These are phyloP conservation scores for Aspergillus novoparasiticus DNA, from an alignment of 2,329 filamentous ascomycete species.

Conservation along the genomic window DNA sequence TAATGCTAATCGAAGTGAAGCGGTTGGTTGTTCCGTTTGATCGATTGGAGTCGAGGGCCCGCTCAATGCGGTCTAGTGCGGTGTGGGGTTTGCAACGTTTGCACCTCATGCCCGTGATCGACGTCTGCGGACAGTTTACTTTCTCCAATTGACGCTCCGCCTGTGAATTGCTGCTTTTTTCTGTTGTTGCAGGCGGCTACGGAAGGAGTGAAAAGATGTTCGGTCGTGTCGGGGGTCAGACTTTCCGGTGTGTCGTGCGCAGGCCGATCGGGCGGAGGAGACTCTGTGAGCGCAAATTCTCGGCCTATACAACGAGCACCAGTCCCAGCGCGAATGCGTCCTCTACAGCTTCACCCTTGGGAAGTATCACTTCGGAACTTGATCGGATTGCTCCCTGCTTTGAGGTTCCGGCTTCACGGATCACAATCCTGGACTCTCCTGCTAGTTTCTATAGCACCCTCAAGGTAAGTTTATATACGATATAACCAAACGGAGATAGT, in stretches of 20 bases:
- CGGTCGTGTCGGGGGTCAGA: conserved; percentile 41
- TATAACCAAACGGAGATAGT: neutral
- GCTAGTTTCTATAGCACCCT: conserved; percentile 88
- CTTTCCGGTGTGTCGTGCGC: conserved; percentile 37
- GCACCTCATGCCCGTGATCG: conserved; percentile 18
- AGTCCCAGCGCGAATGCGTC: conserved; percentile 28
- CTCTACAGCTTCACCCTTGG: conserved; percentile 52
- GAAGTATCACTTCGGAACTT: conserved; percentile 69
- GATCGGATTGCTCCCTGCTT: conserved; percentile 91
- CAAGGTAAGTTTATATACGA: conserved; percentile 62
- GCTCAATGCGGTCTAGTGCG: conserved; percentile 29
- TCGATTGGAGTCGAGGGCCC: conserved; percentile 22
- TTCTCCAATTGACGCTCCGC: neutral
- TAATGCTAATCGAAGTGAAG: conserved; percentile 17
- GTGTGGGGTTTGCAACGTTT: conserved; percentile 39
- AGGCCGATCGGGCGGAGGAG: conserved; percentile 34
- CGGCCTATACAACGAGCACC: conserved; percentile 29
- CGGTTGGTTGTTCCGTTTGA: conserved; percentile 20
- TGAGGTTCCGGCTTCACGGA: conserved; percentile 76
- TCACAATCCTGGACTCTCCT: conserved; percentile 77
- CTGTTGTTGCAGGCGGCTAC: neutral
- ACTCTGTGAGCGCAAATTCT: conserved; percentile 41
- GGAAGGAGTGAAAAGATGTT: conserved; percentile 33
- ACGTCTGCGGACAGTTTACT: conserved; percentile 1
- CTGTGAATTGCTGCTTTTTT: too few relatives aligned